Percentiles rank a stretch among this genome's conserved stretches.
Evolutionary conservation across 169 alveolate genomes (phyloP).

Genomic region (Plasmodium billcollinsi): DNA sequence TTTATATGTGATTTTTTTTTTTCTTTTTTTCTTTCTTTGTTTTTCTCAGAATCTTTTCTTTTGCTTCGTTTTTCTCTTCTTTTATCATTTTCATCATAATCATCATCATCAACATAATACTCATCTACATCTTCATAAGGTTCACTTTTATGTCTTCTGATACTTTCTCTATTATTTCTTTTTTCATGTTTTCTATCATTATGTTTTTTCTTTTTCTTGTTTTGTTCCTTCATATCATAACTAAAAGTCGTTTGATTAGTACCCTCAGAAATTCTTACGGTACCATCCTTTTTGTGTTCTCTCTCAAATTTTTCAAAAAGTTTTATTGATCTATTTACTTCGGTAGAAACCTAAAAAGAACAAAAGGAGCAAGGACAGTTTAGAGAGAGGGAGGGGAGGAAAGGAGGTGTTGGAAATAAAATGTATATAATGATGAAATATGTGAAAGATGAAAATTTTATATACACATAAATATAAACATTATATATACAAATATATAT

Average conservation of each 20-base stretch:
- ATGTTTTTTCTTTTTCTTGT: conserved; percentile 20
- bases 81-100: neutral
- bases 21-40: conserved; percentile 20
- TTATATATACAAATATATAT: neutral
- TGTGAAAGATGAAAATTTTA: neutral
- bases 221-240: neutral
- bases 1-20: conserved; percentile 11
- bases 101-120: conserved; percentile 12
- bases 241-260: neutral
- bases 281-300: conserved; percentile 14
- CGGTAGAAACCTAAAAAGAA: conserved; percentile 42
- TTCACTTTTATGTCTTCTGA: conserved; percentile 19
- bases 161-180: conserved; percentile 15
- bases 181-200: conserved; percentile 2
- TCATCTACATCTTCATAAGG: conserved; percentile 21
- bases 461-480: neutral
- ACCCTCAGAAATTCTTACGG: neutral
- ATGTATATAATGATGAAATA: too few species aligned
- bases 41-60: conserved; percentile 38
- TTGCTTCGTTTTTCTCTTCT: conserved; percentile 33
- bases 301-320: conserved; percentile 47
- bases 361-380: neutral
- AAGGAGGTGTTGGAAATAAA: neutral
- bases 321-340: conserved; percentile 24
- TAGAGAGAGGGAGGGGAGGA: too few species aligned